These are phyloP conservation scores for Tolypocladium tundrense DNA, from an alignment of 2,329 filamentous ascomycete genomes.

Conservation along the genomic window DNA sequence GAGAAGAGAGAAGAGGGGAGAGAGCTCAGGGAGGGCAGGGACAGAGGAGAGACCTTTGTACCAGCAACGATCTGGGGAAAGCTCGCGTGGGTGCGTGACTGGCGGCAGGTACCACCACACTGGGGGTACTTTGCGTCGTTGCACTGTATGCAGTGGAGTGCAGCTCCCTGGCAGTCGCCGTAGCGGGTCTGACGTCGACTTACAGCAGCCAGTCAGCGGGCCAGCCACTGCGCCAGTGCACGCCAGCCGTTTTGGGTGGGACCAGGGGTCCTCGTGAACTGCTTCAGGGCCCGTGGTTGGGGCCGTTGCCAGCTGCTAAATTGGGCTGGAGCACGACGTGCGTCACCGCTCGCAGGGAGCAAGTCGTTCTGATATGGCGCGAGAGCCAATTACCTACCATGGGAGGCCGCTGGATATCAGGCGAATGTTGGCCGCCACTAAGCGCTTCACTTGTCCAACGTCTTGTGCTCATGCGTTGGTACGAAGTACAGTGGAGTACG, in stretches of 20 bases:
- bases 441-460: not conserved
- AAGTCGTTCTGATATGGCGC: not conserved
- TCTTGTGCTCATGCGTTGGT: not conserved
- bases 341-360: not conserved
- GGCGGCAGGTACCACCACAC: not conserved
- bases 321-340: not conserved
- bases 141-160: not conserved
- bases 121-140: not conserved
- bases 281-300: not conserved
- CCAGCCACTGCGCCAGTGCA: not conserved
- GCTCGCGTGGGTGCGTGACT: not conserved
- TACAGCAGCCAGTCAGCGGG: not conserved
- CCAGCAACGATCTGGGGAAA: conserved; percentile 1
- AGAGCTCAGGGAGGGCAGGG: conserved; percentile 1
- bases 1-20: not conserved
- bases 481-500: not conserved
- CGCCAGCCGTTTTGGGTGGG: not conserved
- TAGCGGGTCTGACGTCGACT: not conserved
- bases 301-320: not conserved
- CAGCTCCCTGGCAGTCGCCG: not conserved
- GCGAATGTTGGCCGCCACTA: not conserved
- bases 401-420: not conserved
- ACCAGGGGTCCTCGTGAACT: not conserved
- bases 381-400: not conserved
- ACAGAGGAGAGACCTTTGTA: conserved; percentile 1